Conservation (phyloP, 2,329 filamentous ascomycete species). For the Xylaria sp. region DNA sequence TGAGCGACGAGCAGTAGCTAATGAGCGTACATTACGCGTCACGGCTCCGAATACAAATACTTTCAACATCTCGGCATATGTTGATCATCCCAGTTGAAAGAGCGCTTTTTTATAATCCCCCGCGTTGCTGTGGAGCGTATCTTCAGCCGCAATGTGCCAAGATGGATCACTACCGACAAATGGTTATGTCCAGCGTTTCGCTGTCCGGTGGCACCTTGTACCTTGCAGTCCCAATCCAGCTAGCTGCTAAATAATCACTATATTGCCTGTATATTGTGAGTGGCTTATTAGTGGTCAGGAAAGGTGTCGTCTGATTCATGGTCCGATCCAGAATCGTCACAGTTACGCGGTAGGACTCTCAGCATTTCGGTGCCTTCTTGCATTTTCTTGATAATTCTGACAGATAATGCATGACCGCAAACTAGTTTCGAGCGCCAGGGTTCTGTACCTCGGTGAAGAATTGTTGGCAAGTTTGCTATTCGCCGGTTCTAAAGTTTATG, state of each 20-base stretch:
- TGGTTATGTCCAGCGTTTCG: not conserved
- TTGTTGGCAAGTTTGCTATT: not conserved
- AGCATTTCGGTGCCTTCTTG: not conserved
- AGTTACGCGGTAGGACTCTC: not conserved
- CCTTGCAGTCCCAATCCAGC: not conserved
- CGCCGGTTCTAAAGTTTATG: not conserved
- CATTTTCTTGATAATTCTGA: not conserved
- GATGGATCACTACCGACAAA: not conserved
- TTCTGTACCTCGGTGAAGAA: not conserved
- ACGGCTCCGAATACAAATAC: not conserved
- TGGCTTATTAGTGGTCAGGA: not conserved
- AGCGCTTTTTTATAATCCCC: not conserved
- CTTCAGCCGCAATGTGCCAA: slow-evolving; percentile 1
- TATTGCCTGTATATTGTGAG: not conserved
- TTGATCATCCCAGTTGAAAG: not conserved
- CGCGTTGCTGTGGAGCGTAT: not conserved
- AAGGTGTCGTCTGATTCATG: not conserved
- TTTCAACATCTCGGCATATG: not conserved
- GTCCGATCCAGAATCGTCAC: not conserved
- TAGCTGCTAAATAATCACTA: not conserved
- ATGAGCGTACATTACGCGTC: not conserved
- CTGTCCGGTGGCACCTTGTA: not conserved
- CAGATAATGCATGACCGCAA: not conserved
- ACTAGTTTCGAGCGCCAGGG: not conserved
- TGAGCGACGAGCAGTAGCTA: not conserved